Conservation (phyloP, 1,139 yeast genomes). For the Chernovozyma aurita region DNA sequence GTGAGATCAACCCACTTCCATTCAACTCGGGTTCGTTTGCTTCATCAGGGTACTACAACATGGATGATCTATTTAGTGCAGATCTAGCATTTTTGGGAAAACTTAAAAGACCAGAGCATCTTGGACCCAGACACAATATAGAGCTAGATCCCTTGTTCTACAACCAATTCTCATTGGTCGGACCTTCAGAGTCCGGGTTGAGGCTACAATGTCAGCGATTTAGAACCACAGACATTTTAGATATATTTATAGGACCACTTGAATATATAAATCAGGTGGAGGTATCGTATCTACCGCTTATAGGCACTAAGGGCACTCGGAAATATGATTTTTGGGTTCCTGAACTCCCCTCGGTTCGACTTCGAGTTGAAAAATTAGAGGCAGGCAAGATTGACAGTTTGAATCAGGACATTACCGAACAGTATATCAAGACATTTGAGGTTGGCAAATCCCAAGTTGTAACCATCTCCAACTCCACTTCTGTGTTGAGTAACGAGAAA, state of each 20-base stretch:
- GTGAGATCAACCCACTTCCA: slow-evolving; percentile 31
- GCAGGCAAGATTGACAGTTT: slow-evolving; percentile 28
- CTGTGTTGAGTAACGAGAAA: slow-evolving; percentile 13
- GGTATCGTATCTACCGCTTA: slow-evolving; percentile 16
- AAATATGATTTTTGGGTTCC: slow-evolving; percentile 34
- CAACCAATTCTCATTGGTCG: slow-evolving; percentile 23
- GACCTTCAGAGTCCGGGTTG: slow-evolving; percentile 8
- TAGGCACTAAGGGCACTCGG: slow-evolving; percentile 10
- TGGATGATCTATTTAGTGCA: slow-evolving; percentile 36
- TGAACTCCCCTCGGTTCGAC: slow-evolving; percentile 27
- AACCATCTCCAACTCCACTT: slow-evolving; percentile 14
- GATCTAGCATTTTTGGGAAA: slow-evolving; percentile 31
- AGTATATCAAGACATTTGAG: slow-evolving; percentile 16
- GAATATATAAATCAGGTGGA: slow-evolving; percentile 19
- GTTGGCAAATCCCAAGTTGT: slow-evolving; percentile 9
- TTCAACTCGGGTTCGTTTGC: slow-evolving; percentile 17
- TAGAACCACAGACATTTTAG: slow-evolving; percentile 24
- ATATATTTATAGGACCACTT: slow-evolving; percentile 32
- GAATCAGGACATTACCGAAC: slow-evolving; percentile 21
- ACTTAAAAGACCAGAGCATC: slow-evolving; percentile 33
- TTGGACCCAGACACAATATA: slow-evolving; percentile 22
- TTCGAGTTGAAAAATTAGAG: slow-evolving; percentile 34
- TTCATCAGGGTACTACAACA: slow-evolving; percentile 30
- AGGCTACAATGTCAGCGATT: slow-evolving; percentile 20
- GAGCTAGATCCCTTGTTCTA: slow-evolving; percentile 29